Conservation (phyloP, 1,284 basidiomycete genomes). For the Apiotrichum domesticum region DNA sequence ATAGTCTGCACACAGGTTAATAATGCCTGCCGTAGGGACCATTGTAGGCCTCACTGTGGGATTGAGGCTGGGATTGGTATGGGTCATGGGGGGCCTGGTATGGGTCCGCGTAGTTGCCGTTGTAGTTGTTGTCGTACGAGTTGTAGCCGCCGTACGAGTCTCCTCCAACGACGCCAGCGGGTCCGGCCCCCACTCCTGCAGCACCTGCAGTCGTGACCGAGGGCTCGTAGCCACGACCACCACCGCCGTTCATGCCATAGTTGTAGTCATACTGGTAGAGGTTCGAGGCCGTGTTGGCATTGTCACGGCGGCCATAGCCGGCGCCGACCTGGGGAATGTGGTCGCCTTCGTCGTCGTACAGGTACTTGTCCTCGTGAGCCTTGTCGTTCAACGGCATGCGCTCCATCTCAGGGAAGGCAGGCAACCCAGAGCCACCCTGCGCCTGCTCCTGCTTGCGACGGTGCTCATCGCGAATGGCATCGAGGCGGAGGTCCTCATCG, state of each 20-base stretch:
- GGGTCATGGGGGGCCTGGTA: conserved; percentile 3
- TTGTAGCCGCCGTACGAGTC: conserved; percentile 3
- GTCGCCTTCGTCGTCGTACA: conserved; percentile 23
- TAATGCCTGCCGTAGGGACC: no score
- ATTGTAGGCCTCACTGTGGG: no score
- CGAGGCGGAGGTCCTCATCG: conserved; percentile 27
- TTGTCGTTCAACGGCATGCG: conserved; percentile 28
- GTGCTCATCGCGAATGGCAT: conserved; percentile 38
- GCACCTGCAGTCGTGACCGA: conserved; percentile 5
- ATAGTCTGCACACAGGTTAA: background rate
- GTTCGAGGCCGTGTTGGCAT: background rate
- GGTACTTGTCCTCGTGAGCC: conserved; percentile 34
- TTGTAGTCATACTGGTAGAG: conserved; percentile 10
- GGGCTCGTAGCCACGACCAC: conserved; percentile 6
- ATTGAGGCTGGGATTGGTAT: background rate
- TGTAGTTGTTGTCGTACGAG: conserved; percentile 1
- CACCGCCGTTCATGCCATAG: conserved; percentile 8
- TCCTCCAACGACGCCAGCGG: conserved; percentile 29
- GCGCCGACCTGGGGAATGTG: conserved; percentile 29
- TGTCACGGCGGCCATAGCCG: conserved; percentile 19
- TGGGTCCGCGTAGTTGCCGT: conserved; percentile 14
- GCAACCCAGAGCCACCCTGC: conserved; percentile 25
- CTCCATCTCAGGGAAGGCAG: conserved; percentile 33
- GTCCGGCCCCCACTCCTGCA: conserved; percentile 20
- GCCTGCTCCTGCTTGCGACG: conserved; percentile 32